Percentiles rank a stretch among this genome's conserved stretches.
phyloP scores from a whole-genome alignment of 2,329 filamentous ascomycete species.

The Coleophoma crateriformis region DNA sequence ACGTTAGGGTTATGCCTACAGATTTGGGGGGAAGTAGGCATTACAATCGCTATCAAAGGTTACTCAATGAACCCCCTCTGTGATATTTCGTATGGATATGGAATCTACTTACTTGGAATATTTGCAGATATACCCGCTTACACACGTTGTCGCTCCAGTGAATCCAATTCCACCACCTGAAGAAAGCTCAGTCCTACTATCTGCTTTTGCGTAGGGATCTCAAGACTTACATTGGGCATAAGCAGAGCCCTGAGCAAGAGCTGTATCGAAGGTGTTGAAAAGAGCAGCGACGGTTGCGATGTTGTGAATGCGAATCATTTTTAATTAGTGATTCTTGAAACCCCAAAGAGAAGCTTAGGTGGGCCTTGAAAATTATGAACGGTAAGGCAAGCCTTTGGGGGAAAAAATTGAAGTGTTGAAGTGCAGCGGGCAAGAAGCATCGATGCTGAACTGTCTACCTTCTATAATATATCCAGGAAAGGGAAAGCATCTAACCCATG shows the following conservation, averaged over 20 bases:
- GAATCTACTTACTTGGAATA: slow-evolving; percentile 8
- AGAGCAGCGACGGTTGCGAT: slow-evolving; percentile 12
- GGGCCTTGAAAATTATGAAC: too few relatives aligned
- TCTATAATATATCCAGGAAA: too few relatives aligned
- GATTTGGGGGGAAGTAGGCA: not conserved
- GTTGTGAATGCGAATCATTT: slow-evolving; percentile 13
- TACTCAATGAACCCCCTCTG: not conserved
- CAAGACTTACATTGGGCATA: slow-evolving; percentile 7
- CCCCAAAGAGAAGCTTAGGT: too few relatives aligned
- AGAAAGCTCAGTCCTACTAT: not conserved
- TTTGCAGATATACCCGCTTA: slow-evolving; percentile 15
- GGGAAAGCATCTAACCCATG: too few relatives aligned
- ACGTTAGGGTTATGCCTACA: not conserved
- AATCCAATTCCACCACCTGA: slow-evolving; percentile 18
- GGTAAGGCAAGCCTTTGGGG: too few relatives aligned
- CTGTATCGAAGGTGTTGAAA: slow-evolving; percentile 11
- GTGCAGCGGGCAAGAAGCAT: too few relatives aligned
- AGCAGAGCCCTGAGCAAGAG: slow-evolving; percentile 1
- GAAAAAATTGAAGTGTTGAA: too few relatives aligned
- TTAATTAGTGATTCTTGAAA: not conserved
- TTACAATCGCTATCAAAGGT: not conserved
- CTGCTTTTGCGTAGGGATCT: not conserved
- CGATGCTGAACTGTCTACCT: too few relatives aligned
- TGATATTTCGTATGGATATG: not conserved
- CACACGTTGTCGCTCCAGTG: slow-evolving; percentile 17